These are phyloP conservation scores for Microdochium bolleyi DNA, from an alignment of 2,329 filamentous ascomycete genomes.

Conservation along the genomic window DNA sequence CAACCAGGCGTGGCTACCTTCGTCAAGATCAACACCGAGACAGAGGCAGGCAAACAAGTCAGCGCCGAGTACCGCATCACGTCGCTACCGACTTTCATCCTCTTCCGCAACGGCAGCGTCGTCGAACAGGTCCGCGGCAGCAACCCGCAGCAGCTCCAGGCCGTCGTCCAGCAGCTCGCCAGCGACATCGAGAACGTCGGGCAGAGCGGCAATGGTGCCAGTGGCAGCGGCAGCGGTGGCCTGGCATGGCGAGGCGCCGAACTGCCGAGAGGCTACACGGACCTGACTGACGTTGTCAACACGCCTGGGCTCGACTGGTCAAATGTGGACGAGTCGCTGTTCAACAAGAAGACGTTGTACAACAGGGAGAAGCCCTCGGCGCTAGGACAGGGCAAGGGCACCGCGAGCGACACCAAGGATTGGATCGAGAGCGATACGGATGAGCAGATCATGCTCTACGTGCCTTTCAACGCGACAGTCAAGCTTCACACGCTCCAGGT, in stretches of 20 bases:
- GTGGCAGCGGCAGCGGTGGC: conserved; percentile 31
- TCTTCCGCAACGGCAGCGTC: conserved; percentile 67
- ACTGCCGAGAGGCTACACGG: conserved; percentile 71
- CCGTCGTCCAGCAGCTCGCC: conserved; percentile 63
- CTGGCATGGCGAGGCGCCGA: conserved; percentile 64
- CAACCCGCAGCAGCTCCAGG: conserved; percentile 61
- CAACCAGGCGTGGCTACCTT: conserved; percentile 70
- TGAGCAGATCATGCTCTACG: conserved; percentile 88
- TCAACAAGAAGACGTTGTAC: conserved; percentile 66
- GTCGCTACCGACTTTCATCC: conserved; percentile 82
- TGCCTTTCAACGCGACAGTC: conserved; percentile 79
- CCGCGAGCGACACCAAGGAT: conserved; percentile 68
- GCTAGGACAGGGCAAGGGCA: conserved; percentile 87
- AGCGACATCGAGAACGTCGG: conserved; percentile 55
- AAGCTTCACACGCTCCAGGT: conserved; percentile 81
- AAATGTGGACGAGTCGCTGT: conserved; percentile 68
- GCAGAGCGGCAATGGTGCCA: conserved; percentile 32
- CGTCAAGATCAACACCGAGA: conserved; percentile 78
- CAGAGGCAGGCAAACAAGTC: conserved; percentile 56
- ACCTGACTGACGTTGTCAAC: conserved; percentile 80
- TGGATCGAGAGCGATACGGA: conserved; percentile 97
- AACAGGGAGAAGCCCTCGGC: conserved; percentile 49
- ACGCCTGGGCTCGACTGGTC: conserved; percentile 73
- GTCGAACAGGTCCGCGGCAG: conserved; percentile 67
- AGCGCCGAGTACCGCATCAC: conserved; percentile 66